Base-by-base conservation (phyloP, 768 basidiomycete species). In the Leccinum uliginosum region DNA sequence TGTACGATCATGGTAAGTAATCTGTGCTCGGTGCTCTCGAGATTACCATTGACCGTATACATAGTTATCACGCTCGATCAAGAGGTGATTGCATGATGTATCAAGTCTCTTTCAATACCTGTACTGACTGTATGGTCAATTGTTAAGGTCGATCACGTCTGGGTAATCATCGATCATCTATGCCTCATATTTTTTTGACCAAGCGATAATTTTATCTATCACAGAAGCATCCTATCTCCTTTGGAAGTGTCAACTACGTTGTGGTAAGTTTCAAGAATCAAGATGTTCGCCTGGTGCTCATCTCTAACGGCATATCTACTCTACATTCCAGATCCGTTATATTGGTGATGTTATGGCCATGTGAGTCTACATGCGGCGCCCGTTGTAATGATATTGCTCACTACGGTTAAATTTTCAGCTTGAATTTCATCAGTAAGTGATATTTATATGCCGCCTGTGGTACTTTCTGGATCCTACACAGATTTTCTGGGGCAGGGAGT, bases 221-320 rank as follows among this genome's bases (percentile, higher is more conserved):
- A 11, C 27, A 66, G 66, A 59, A 50, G 2, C 27, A 21, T n/a
- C 32, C n/a, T 7, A 3, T 29, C 1, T 51, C 46, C 6, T 67
- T 60, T 19, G 66, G 65, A 47, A 63, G 55, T 27, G 50, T 68
- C 12, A 53, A 19, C 19, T 67, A 67, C 49, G 17, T 65, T 7
- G 3, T 32, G 29, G 48, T 49, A 14, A 5, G 48, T 21, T 6
- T n/a, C n/a, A n/a, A n/a, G n/a, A n/a, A n/a, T n/a, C n/a, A n/a
- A n/a, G n/a, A n/a, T 9, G 4, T 29, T 5, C 10, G n/a, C 40
- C 21, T 43, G 21, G 14, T 24, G 19, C 3, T 52, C 14, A 21
- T 19, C n/a, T n/a, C 11, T 51, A 2, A 24, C 34, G 23, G 8
- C 10, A 19, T 9, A 51, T 24, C 6, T 21, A 14, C 15, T 3